Base-by-base conservation (phyloP, 202 grass and related monocot genomes). In the Cymbopogon flexuosus region DNA sequence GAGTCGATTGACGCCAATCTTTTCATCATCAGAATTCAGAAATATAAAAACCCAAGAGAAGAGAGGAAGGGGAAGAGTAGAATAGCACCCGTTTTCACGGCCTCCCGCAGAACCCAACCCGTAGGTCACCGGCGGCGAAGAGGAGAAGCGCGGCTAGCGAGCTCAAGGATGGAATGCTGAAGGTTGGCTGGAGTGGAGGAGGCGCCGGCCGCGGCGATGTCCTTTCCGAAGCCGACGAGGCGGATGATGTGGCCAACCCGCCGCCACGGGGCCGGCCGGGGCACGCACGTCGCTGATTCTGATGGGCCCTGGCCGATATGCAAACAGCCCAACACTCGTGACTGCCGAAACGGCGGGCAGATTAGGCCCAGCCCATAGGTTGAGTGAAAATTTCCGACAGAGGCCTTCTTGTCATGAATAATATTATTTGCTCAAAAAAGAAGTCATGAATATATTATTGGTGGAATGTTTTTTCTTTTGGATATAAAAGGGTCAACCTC, bases 21-120 rank as follows among this genome's bases (percentile, higher is more conserved):
- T 19, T 33, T 33, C 31, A 33, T 27, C 27, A 27, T 27, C 27
- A 27, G 27, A 27, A 27, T 64, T 41, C 56, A 14, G 9, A 9
- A 70, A 15, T 47, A 41, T 47, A 41, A 8, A 77, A 3, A n/a
- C 13, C 11, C 1, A 23, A 19, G 24, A 31, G 3, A 47, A 42
- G 14, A 31, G 1, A 51, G 23, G 27, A 16, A 62, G 23, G 12
- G 8, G 64, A 59, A 0, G 10, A 46, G 5, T 46, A n/a, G 45
- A 64, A 24, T 16, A 18, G 14, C 71, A 87, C 79, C 85, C 72
- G 14, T 46, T 72, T 64, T 72, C 35, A 31, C 23, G 43, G 79
- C 62, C 72, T 60, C 64, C 54, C 35, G 8, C 46, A 47, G 47
- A 39, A 18, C 33, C 34, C 46, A 69, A 42, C n/a, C 71, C 33